phyloP scores from a whole-genome alignment of 345 rosid species.

The Salix purpurea region DNA sequence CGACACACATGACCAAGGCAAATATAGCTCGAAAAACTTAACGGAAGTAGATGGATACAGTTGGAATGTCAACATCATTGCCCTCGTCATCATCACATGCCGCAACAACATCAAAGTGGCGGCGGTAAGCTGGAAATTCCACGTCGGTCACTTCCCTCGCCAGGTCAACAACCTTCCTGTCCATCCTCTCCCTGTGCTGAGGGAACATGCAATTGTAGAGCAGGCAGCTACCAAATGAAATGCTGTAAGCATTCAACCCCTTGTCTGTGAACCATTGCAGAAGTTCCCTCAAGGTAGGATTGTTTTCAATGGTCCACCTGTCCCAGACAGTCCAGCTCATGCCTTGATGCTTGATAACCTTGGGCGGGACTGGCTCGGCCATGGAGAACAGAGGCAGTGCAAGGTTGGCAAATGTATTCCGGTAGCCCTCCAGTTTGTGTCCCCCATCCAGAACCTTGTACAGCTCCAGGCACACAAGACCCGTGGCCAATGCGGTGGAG shows the following conservation, averaged over 20 bases:
- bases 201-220: constrained; percentile 88
- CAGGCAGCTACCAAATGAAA: constrained; percentile 82
- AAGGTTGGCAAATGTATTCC: constrained; percentile 92
- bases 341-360: constrained; percentile 74
- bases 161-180: constrained; percentile 68
- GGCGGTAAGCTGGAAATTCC: constrained; percentile 62
- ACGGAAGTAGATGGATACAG: constrained; percentile 70
- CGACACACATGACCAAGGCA: neutral
- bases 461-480: constrained; percentile 91
- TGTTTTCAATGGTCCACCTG: constrained; percentile 66
- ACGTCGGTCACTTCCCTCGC: constrained; percentile 79
- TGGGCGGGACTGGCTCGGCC: constrained; percentile 94
- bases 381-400: constrained; percentile 92
- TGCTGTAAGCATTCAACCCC: constrained; percentile 86
- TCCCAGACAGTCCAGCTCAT: constrained; percentile 99
- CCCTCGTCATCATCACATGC: constrained; percentile 89
- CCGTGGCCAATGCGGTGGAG: constrained; percentile 95
- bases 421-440: constrained; percentile 83
- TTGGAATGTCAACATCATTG: constrained; percentile 85
- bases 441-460: constrained; percentile 80
- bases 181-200: constrained; percentile 77
- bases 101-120: constrained; percentile 83
- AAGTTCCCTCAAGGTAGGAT: constrained; percentile 71
- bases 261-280: constrained; percentile 75
- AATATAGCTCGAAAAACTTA: constrained; percentile 12